Evolutionary conservation across 768 basidiomycete genomes (phyloP).

Genomic region (Phlebiopsis flavidoalba): DNA sequence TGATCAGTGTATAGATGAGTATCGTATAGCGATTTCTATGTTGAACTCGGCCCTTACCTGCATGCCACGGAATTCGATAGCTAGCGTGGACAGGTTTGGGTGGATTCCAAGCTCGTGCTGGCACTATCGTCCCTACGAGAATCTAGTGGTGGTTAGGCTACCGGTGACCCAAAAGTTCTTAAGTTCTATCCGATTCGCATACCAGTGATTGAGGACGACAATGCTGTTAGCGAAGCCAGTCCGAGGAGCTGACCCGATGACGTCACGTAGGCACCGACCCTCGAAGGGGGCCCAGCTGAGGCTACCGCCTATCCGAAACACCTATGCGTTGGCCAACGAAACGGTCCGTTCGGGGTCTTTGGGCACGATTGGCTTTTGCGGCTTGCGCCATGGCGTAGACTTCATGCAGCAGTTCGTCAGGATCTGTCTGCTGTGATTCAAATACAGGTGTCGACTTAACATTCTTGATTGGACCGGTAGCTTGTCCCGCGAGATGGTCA

Average conservation of each 20-base stretch:
- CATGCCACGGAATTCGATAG: constrained; percentile 59
- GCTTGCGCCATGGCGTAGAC: constrained; percentile 73
- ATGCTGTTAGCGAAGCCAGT: constrained; percentile 64
- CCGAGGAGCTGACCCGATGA: constrained; percentile 43
- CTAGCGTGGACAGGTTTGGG: constrained; percentile 46
- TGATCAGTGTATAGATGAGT: constrained; percentile 2
- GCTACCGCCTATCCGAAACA: constrained; percentile 51
- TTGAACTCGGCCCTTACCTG: constrained; percentile 28
- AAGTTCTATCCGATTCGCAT: background rate
- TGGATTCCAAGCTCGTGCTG: constrained; percentile 49
- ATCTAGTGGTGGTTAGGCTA: background rate
- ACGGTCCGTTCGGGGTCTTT: constrained; percentile 64
- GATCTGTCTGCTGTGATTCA: background rate
- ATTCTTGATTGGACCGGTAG: constrained; percentile 71
- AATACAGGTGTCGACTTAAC: constrained; percentile 31
- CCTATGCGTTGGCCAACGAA: constrained; percentile 65
- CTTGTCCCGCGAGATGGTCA: constrained; percentile 54
- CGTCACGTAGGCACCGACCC: constrained; percentile 66
- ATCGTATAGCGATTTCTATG: background rate
- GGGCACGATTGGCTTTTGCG: constrained; percentile 67
- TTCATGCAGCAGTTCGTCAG: constrained; percentile 16
- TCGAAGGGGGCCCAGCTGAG: constrained; percentile 53
- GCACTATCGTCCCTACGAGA: constrained; percentile 40
- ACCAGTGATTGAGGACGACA: constrained; percentile 71
- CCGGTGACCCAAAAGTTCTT: background rate